Base-by-base conservation (phyloP, 2,329 filamentous ascomycete species). In the Diplodia corticola region DNA sequence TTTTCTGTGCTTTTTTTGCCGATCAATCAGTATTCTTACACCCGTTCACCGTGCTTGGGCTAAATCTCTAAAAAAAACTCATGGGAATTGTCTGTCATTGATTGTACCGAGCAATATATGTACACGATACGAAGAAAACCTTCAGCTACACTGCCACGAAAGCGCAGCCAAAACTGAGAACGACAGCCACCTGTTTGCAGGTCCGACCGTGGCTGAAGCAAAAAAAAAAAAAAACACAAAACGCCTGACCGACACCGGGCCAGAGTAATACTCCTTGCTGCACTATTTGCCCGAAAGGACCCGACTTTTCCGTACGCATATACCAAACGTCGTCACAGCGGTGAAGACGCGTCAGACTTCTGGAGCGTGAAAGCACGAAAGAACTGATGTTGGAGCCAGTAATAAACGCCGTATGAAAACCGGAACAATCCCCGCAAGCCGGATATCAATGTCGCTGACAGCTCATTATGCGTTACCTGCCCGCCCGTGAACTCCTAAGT, bases 401-500 rank as follows among this genome's bases (percentile, higher is more conserved):
- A 44, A 44, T 44, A 46, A 44, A 49, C 55, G 24, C 57, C 9
- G 24, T 33, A 12, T 33, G 30, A 49, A 61, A 61, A 61, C 15
- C 24, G 26, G 5, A 48, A 20, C 24, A 26, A 17, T 40, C 57
- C 44, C 20, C 30, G 20, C 24, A 61, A 35, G 44, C 57, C 28
- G 57, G 57, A 61, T 61, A 61, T 61, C 57, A 28, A 61, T 49
- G 28, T 20, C 57, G 33, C 30, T 49, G 37, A 61, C 28, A 49
- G 26, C 57, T 61, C 57, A 24, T 61, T 49, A 61, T 7, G 57
- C 57, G n/a, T 61, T 61, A 61, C 57, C 57, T 49, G 26, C 48
- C 57, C 28, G 15, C 33, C 44, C 44, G 17, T 17, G 57, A 49
- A 61, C 48, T 20, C 22, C 44, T 13, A 35, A 61, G n/a, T 35